phyloP scores from a whole-genome alignment of 768 basidiomycete genomes.

The Xerocomus brunneocitrinus region DNA sequence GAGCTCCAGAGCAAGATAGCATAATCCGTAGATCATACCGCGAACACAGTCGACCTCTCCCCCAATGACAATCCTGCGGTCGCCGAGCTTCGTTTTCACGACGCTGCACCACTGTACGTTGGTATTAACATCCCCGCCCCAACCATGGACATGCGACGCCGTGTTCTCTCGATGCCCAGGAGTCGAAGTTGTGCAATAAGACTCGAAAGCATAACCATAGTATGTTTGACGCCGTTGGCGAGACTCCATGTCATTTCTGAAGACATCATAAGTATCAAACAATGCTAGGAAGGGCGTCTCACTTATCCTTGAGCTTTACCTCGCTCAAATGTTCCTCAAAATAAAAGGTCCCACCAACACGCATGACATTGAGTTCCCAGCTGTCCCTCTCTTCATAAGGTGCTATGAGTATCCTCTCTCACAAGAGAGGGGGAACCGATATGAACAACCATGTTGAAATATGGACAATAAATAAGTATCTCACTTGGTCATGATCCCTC shows the following conservation, averaged over 20 bases:
- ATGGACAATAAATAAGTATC: slow-evolving; percentile 15
- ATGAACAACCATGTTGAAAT: slow-evolving; percentile 1
- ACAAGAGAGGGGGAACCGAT: slow-evolving; percentile 15
- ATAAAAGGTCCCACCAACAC: slow-evolving; percentile 61
- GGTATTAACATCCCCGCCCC: slow-evolving; percentile 81
- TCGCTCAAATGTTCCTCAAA: slow-evolving; percentile 70
- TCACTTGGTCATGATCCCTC: slow-evolving; percentile 84
- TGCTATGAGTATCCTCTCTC: slow-evolving; percentile 70
- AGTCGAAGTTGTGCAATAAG: slow-evolving; percentile 63
- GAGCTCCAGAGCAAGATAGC: neutral
- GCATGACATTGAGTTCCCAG: slow-evolving; percentile 85
- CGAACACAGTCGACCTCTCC: slow-evolving; percentile 90
- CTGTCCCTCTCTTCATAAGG: slow-evolving; percentile 79
- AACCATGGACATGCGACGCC: slow-evolving; percentile 40
- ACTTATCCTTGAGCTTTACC: slow-evolving; percentile 61
- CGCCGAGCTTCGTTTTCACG: slow-evolving; percentile 78
- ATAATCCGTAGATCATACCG: slow-evolving; percentile 39
- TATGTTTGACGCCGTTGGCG: slow-evolving; percentile 65
- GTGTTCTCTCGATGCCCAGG: slow-evolving; percentile 19
- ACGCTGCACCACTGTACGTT: slow-evolving; percentile 90
- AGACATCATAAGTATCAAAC: slow-evolving; percentile 1
- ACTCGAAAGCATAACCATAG: slow-evolving; percentile 87
- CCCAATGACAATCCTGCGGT: slow-evolving; percentile 69
- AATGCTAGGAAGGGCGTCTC: slow-evolving; percentile 15
- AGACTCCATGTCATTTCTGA: slow-evolving; percentile 62